Evolutionary conservation across 192 early-diverging fungal species (phyloP).

Genomic region (Lobosporangium transversale): DNA sequence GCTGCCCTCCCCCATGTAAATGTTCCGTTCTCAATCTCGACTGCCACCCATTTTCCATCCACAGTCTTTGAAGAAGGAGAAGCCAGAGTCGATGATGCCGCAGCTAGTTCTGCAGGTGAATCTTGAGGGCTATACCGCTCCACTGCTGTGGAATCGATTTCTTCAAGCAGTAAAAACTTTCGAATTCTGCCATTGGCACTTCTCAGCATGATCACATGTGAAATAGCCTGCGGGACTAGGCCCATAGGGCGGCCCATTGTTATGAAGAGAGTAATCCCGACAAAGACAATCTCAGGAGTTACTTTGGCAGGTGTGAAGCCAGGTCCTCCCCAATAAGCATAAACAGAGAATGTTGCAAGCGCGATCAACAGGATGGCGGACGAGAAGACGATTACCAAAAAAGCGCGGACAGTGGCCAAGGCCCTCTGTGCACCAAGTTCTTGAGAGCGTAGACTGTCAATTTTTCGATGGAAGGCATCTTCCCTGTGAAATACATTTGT

Average conservation of each 20-base stretch:
- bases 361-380: constrained; percentile 15
- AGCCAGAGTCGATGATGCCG: not conserved
- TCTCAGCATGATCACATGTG: not conserved
- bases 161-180: constrained; percentile 46
- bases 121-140: not conserved
- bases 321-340: constrained; percentile 21
- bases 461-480: constrained; percentile 14
- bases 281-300: constrained; percentile 35
- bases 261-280: constrained; percentile 25
- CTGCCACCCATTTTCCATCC: not conserved
- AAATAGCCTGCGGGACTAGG: not conserved
- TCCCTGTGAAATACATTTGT: constrained; percentile 24
- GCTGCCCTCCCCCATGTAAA: constrained; percentile 20
- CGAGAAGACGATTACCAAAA: constrained; percentile 29
- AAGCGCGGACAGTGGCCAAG: constrained; percentile 10
- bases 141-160: constrained; percentile 33
- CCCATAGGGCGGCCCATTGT: constrained; percentile 21
- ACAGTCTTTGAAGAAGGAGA: not conserved
- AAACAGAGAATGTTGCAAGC: constrained; percentile 19
- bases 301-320: constrained; percentile 31
- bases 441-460: constrained; percentile 16
- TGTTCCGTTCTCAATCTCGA: constrained; percentile 14
- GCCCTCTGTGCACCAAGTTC: constrained; percentile 13
- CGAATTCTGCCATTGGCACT: constrained; percentile 47
- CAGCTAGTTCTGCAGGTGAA: not conserved